Evolutionary conservation across 2,329 filamentous ascomycete species (phyloP).

Genomic region (Emergomyces orientalis): DNA sequence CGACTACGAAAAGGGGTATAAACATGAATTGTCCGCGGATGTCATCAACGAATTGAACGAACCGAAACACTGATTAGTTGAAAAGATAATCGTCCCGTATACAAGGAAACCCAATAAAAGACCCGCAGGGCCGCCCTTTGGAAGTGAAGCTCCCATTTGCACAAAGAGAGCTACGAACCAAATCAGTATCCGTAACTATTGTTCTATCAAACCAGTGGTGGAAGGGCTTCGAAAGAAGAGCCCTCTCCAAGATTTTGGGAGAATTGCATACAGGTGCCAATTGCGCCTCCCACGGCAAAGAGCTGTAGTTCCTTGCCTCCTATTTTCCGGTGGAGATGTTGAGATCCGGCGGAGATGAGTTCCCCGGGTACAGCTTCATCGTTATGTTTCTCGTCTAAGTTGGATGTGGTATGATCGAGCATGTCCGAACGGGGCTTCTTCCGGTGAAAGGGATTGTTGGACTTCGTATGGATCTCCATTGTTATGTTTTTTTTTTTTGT

Average conservation of each 20-base stretch:
- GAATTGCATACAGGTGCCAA: conserved; percentile 25
- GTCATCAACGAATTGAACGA: background rate
- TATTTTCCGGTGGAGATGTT: conserved; percentile 25
- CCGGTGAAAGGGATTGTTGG: background rate
- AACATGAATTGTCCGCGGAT: background rate
- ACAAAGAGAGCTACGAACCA: conserved; percentile 11
- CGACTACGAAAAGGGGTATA: background rate
- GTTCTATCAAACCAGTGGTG: background rate
- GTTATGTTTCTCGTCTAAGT: conserved; percentile 8
- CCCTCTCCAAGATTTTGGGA: background rate
- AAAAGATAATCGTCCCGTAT: conserved; percentile 24
- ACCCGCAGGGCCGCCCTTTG: conserved; percentile 28
- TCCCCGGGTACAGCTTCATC: conserved; percentile 5
- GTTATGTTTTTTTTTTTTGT: background rate
- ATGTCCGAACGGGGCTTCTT: background rate
- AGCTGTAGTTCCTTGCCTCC: conserved; percentile 28
- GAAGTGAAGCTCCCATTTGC: conserved; percentile 26
- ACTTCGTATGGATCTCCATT: background rate
- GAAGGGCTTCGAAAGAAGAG: background rate
- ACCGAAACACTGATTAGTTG: conserved; percentile 25
- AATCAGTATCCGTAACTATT: background rate
- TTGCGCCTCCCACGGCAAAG: conserved; percentile 28
- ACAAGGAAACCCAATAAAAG: conserved; percentile 26
- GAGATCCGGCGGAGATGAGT: conserved; percentile 17
- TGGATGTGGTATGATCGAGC: background rate